A percentile compares a stretch with the other conserved stretches of the same genome.
These are phyloP conservation scores for Lachancea nothofagi DNA, from an alignment of 805 yeast species.

Conservation along the genomic window DNA sequence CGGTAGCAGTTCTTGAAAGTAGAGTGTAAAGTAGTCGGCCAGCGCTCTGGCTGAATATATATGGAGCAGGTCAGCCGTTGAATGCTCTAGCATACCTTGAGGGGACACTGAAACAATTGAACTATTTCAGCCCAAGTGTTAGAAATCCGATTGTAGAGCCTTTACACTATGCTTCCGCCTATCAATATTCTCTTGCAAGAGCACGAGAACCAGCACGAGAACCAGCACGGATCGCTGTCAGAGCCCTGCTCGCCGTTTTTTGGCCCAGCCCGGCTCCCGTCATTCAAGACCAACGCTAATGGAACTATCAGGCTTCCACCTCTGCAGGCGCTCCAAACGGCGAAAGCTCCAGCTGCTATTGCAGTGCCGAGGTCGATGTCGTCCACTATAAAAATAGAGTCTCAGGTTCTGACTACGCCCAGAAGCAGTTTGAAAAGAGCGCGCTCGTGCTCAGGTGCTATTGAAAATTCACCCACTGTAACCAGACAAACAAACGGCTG, in stretches of 20 bases:
- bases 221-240: slow-evolving; percentile 9
- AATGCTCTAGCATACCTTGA: neutral
- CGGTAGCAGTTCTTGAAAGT: too few species aligned
- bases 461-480: slow-evolving; percentile 15
- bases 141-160: too few species aligned
- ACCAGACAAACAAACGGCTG: too few species aligned
- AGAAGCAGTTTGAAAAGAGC: slow-evolving; percentile 6
- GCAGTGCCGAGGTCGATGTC: neutral
- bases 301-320: slow-evolving; percentile 32
- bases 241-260: slow-evolving; percentile 22
- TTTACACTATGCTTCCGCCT: slow-evolving; percentile 7
- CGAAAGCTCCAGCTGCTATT: neutral
- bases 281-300: slow-evolving; percentile 21
- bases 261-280: slow-evolving; percentile 15
- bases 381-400: neutral
- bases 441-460: slow-evolving; percentile 5
- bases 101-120: neutral
- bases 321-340: slow-evolving; percentile 7
- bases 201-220: slow-evolving; percentile 7
- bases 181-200: slow-evolving; percentile 8
- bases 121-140: too few species aligned
- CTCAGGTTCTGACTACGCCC: slow-evolving; percentile 5
- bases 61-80: neutral
- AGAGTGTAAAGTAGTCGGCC: too few species aligned
- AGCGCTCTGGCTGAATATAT: neutral